These are phyloP conservation scores for Fragosphaeria purpurea DNA, from an alignment of 2,329 filamentous ascomycete species.

Conservation along the genomic window DNA sequence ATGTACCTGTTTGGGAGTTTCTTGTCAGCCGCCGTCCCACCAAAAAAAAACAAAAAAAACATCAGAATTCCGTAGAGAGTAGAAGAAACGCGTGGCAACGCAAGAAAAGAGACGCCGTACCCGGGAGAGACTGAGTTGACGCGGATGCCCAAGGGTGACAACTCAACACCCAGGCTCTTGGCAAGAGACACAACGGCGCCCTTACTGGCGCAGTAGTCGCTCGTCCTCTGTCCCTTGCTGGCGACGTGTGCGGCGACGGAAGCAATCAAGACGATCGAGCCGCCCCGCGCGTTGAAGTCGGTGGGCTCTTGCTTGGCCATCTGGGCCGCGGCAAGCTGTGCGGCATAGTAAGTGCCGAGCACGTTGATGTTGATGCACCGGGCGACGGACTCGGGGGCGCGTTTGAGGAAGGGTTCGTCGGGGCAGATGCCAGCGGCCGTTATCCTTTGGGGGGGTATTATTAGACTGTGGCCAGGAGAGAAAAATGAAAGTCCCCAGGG, in stretches of 20 bases:
- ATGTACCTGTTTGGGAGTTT: not conserved
- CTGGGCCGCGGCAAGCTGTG: conserved; percentile 4
- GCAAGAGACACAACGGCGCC: conserved; percentile 56
- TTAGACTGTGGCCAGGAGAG: not conserved
- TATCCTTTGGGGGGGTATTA: not conserved
- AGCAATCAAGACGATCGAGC: conserved; percentile 4
- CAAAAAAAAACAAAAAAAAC: not conserved
- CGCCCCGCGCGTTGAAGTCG: conserved; percentile 1
- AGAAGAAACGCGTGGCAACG: conserved; percentile 34
- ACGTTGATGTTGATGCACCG: conserved; percentile 3
- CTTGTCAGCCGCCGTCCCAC: no score
- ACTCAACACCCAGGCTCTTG: conserved; percentile 59
- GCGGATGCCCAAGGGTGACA: conserved; percentile 51
- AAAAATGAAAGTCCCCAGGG: no score
- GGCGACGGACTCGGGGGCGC: not conserved
- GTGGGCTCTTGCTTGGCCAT: conserved; percentile 2
- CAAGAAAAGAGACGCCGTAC: conserved; percentile 18
- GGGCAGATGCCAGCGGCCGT: not conserved
- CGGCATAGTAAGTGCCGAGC: conserved; percentile 3
- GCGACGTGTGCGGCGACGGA: conserved; percentile 2
- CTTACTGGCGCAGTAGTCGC: conserved; percentile 35
- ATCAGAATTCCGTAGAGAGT: conserved; percentile 20
- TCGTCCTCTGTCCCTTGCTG: conserved; percentile 2
- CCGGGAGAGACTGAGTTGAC: conserved; percentile 64
- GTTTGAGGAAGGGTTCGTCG: conserved; percentile 5